Evolutionary conservation across 495 filamentous ascomycete species (phyloP).

Genomic region (Trichodelitschia bisporula): DNA sequence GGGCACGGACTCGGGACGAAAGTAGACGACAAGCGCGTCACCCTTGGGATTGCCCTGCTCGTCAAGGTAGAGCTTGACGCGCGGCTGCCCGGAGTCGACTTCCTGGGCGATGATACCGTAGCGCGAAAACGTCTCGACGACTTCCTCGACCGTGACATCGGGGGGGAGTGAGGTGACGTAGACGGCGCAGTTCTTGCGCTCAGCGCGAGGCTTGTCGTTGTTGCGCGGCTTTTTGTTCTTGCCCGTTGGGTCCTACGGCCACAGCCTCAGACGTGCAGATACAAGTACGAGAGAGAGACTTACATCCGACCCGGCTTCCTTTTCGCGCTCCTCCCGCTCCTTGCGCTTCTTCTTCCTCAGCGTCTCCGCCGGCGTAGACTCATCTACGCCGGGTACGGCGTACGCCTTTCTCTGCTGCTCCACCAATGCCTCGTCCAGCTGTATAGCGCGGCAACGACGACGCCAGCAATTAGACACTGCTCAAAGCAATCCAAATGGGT

Average conservation of each 20-base stretch:
- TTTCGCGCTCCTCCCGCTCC: neutral
- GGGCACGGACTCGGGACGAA: constrained; percentile 75
- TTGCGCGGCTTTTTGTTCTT: constrained; percentile 20
- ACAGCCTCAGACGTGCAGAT: neutral
- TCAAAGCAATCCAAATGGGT: neutral
- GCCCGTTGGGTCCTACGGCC: neutral
- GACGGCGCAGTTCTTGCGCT: constrained; percentile 53
- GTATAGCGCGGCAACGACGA: too few species aligned
- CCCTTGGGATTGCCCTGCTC: constrained; percentile 71
- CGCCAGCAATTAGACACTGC: neutral
- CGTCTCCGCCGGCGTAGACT: too few species aligned
- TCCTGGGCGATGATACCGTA: constrained; percentile 30
- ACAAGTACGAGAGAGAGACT: neutral
- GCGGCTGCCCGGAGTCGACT: constrained; percentile 30
- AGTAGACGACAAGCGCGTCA: constrained; percentile 80
- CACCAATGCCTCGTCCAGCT: too few species aligned
- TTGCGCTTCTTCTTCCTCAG: neutral
- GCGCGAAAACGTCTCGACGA: constrained; percentile 57
- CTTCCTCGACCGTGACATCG: constrained; percentile 55
- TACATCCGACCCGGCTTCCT: neutral
- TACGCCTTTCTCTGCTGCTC: too few species aligned
- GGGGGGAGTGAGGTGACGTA: constrained; percentile 69
- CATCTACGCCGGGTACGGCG: too few species aligned
- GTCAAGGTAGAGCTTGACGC: constrained; percentile 84
- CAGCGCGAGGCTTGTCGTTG: constrained; percentile 9